Evolutionary conservation across 441 rosid species (phyloP), one percentile per base, ranked within the genome.

Genomic region (Adansonia madagascariensis): DNA sequence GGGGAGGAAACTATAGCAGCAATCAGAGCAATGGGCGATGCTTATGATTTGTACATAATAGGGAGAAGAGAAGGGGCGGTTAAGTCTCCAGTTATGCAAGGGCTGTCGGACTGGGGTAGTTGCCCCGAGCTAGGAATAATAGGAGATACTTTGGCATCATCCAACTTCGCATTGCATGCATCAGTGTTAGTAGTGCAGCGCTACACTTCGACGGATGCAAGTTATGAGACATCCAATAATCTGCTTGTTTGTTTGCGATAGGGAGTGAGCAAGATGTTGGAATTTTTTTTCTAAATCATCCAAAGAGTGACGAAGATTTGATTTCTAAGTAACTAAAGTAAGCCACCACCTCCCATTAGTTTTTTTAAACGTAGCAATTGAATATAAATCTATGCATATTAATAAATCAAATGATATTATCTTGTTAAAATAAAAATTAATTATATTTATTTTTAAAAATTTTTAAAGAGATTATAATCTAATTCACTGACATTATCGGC

Each of bases 31-130:
- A 61, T 74, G 60, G 77, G 77, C 9, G 69, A 74, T 27, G 27
- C 0, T 27, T 75, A n/a, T 31, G 80, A 85, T 80, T 74, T 87
- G 61, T 87, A 83, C 55, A 46, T 87, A 53, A 82, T 80, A 11
- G 88, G 90, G 22, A 81, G 86, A 85, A 79, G 83, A 14, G 31
- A 18, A 35, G 62, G 78, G 59, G 39, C 4, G 14, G 11, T 8
- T 0, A 39, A 2, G 44, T 63, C 62, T 11, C 72, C 64, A 1
- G 27, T 49, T 3, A 75, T 71, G 12, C 41, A 41, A 20, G 72
- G 71, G 24, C 47, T 64, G 35, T 64, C 71, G 9, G 72, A 65
- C 1, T 65, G 78, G 72, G 55, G 78, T 9, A 12, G 18, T 35
- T 65, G 63, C n/a, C 62, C 78, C 4, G 78, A 64, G 49, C 14